A percentile compares a stretch with the other conserved stretches of the same genome.
Conservation (phyloP, 306 rosid species). For the Gynostemma pentaphyllum region DNA sequence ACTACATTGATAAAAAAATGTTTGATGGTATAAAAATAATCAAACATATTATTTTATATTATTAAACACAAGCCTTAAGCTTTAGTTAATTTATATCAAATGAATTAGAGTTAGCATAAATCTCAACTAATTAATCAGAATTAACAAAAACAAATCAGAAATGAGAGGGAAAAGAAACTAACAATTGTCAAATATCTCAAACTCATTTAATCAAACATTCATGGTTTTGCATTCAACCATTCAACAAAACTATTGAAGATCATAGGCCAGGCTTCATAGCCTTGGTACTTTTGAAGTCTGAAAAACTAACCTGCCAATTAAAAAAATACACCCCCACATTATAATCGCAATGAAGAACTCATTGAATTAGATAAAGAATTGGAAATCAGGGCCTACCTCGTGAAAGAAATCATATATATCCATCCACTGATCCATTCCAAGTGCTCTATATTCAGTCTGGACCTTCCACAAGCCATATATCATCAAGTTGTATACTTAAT, state of each 20-base stretch:
- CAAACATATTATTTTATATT: too few species aligned
- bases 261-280: background rate
- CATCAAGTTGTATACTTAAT: constrained; percentile 13
- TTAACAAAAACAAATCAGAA: too few species aligned
- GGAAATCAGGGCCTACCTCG: constrained; percentile 25
- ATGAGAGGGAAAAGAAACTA: too few species aligned
- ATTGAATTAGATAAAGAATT: too few species aligned
- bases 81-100: too few species aligned
- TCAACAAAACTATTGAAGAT: background rate
- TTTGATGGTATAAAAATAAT: too few species aligned
- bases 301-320: background rate
- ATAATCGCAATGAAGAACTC: background rate
- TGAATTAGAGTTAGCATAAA: too few species aligned
- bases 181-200: too few species aligned
- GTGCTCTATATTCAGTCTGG: constrained; percentile 48
- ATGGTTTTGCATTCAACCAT: background rate
- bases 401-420: constrained; percentile 41
- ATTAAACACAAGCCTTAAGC: too few species aligned
- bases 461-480: constrained; percentile 23
- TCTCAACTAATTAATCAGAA: too few species aligned
- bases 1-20: too few species aligned
- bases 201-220: too few species aligned
- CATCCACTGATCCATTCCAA: constrained; percentile 54
- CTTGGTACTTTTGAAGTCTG: background rate
- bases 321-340: constrained; percentile 1